Base-by-base conservation (phyloP, 805 yeast species). In the Wickerhamiella kurtzmanii region DNA sequence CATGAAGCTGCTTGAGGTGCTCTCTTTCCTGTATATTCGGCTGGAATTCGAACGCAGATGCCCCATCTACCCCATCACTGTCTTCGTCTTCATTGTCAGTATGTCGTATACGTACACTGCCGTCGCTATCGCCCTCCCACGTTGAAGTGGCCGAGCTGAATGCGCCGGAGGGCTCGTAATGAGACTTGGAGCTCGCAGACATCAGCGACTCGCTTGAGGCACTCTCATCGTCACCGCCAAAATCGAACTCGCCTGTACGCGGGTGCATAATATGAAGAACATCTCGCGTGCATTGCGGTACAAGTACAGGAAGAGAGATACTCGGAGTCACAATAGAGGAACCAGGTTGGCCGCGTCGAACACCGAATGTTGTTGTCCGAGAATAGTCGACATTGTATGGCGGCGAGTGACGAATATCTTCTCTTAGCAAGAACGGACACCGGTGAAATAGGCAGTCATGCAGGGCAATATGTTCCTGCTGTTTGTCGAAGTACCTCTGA, bases 401-500 rank as follows among this genome's bases (percentile, higher is more conserved):
- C 61, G 44, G 45, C 11, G 50, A 45, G 43, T 71, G 73, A 46
- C 79, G 72, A 13, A 65, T 64, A 13, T 70, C 69, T 4, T 69
- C 71, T 2, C 74, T 72, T 6, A 89, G 60, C 22, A 89, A 61
- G 59, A 86, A 88, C 0, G 92, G 80, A 18, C 78, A 68, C 47
- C 98, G 65, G 54, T 85, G 92, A 51, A 77, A 86, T 0, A 95
- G 86, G 0, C 83, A 82, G 67, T 92, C 98, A 55, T 85, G 82
- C 4, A 67, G 53, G 17, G 74, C 64, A 1, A 88, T 63, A 60
- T 83, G 94, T 2, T 68, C 67, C 45, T 79, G 79, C 59, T 88
- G 96, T 17, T 64, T 56, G 8, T 58, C 56, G 44, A 76, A 63
- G 39, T 74, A 72, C 11, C 70, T 69, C 0, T 59, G 60, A 51